Conservation (phyloP, 139 green algal species). For the Tetraselmis striata region DNA sequence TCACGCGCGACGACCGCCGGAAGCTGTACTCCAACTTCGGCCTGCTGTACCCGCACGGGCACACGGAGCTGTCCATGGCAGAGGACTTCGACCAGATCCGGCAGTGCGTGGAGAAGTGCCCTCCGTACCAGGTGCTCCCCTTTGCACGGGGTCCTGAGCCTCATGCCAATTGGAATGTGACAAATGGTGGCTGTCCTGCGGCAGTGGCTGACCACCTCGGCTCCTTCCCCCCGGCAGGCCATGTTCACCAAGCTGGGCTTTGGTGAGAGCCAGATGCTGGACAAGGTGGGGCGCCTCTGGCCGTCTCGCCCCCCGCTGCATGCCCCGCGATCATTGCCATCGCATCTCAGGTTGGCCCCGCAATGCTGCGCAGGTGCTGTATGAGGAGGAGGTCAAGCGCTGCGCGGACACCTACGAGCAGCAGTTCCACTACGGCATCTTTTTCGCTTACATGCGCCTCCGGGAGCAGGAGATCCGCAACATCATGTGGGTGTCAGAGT, state of each 20-base stretch:
- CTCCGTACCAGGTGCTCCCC: constrained; percentile 24
- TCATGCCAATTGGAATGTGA: too few species aligned
- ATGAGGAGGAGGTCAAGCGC: constrained; percentile 84
- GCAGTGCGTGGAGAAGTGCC: constrained; percentile 32
- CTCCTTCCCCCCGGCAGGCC: too few species aligned
- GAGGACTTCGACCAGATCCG: constrained; percentile 96
- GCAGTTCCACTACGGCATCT: constrained; percentile 88
- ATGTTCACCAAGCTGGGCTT: constrained; percentile 84
- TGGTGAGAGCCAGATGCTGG: constrained; percentile 86
- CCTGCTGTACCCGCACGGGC: constrained; percentile 86
- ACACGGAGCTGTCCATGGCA: constrained; percentile 82
- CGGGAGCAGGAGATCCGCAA: constrained; percentile 91
- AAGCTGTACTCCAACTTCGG: constrained; percentile 95
- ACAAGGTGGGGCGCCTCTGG: constrained; percentile 50
- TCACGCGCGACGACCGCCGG: constrained; percentile 90
- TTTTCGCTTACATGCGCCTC: constrained; percentile 83
- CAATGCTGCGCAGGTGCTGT: constrained; percentile 70
- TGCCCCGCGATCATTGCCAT: too few species aligned
- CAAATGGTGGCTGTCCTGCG: too few species aligned
- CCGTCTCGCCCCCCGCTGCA: not conserved
- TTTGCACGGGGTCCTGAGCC: too few species aligned
- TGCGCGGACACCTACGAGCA: constrained; percentile 75
- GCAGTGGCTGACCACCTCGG: too few species aligned
- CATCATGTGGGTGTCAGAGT: constrained; percentile 93
- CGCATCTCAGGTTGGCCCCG: too few species aligned